Base-by-base conservation (phyloP, 495 filamentous ascomycete genomes). In the Aspergillus taichungensis region DNA sequence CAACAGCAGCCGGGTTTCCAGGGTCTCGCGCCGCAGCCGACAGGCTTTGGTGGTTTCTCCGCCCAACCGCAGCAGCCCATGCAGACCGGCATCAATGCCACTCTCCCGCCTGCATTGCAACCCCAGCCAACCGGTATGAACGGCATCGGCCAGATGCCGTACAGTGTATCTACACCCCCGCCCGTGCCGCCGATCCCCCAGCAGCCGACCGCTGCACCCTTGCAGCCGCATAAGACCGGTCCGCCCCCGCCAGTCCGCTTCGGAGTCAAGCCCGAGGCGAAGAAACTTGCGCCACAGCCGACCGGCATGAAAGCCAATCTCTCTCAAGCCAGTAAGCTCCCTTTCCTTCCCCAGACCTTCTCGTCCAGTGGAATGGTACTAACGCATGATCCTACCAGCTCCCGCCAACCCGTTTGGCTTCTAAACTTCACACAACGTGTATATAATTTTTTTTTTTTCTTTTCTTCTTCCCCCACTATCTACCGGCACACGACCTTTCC, bases 381-480 rank as follows among this genome's bases (percentile, higher is more conserved):
- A 37, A 57, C 63, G 62, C 49, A 60, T 51, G 32, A 41, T 3
- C 29, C 50, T 34, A 45, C 47, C 52, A 95, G 89, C 89, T 45
- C 88, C 89, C 14, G 76, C 87, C 53, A 95, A 95, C 63, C 89
- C 89, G 0, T 95, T 95, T 64, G 89, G 89, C 13, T 95, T 95
- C 59, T 94, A 78, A 54, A 38, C 14, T 36, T 37, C 44, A 49
- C 31, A 36, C 35, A 24, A 50, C 12, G 35, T 49, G 54, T 68
- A 57, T 47, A 55, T 61, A 55, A 34, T 32, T 33, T 35, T 39
- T 45, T 32, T 33, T 42, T 39, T 46, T 39, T 45, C 43, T 49
- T n/a, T n/a, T n/a, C n/a, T n/a, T n/a, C 18, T 4, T 24, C 4
- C 18, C 18, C 18, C 18, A 24, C 18, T 24, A 24, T 24, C 18